A percentile compares a stretch with the other conserved stretches of the same genome.
Conservation (phyloP, 1,139 yeast genomes). For the Debaryomyces sp. region DNA sequence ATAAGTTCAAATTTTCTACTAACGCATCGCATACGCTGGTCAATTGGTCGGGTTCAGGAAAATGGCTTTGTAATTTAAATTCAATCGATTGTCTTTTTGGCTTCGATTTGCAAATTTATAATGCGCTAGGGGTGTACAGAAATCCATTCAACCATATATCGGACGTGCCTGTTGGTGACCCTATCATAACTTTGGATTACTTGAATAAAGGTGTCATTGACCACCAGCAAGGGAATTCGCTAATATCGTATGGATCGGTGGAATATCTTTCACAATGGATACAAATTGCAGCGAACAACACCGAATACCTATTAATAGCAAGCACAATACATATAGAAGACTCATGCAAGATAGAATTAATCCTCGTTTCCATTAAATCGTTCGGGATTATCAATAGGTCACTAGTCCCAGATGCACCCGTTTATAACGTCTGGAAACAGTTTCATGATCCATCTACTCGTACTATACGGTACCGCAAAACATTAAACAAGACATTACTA, state of each 20-base stretch:
- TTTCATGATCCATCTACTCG: constrained; percentile 2
- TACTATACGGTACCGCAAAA: constrained; percentile 3
- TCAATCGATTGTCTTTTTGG: constrained; percentile 30
- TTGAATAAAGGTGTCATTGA: constrained; percentile 19
- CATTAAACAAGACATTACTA: not conserved
- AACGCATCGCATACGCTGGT: constrained; percentile 16
- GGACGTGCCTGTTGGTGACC: constrained; percentile 18
- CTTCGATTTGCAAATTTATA: constrained; percentile 30
- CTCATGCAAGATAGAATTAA: constrained; percentile 16
- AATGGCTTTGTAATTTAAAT: constrained; percentile 37
- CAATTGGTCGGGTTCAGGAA: constrained; percentile 38
- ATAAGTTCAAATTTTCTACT: constrained; percentile 24
- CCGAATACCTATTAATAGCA: constrained; percentile 21
- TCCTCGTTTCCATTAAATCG: constrained; percentile 21
- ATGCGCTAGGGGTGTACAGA: constrained; percentile 25
- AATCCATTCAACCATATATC: constrained; percentile 12
- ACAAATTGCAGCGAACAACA: constrained; percentile 6
- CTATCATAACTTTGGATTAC: constrained; percentile 23
- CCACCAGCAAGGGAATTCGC: not conserved
- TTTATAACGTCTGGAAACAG: constrained; percentile 10
- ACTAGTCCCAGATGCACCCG: not conserved
- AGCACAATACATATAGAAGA: constrained; percentile 10
- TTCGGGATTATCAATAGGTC: constrained; percentile 18
- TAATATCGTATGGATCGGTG: constrained; percentile 9
- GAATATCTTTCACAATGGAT: constrained; percentile 12